These are phyloP conservation scores for Solanum dulcamara DNA, from an alignment of 257 asterid species.

Conservation along the genomic window DNA sequence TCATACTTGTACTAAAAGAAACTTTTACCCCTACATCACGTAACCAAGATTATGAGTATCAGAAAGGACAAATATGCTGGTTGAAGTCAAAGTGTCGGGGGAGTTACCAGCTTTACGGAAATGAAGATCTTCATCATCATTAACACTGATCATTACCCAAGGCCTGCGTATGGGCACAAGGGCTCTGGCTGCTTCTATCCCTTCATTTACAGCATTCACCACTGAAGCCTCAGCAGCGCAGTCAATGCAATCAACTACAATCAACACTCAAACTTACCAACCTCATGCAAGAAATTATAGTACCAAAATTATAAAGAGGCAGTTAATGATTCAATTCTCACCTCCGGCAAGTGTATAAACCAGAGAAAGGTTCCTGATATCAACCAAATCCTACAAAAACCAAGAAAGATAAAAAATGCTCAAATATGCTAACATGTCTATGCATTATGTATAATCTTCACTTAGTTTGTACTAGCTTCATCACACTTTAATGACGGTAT, in stretches of 20 bases:
- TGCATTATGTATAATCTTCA: neutral
- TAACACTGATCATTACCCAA: constrained; percentile 94
- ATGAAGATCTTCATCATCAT: constrained; percentile 77
- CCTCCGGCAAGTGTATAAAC: constrained; percentile 94
- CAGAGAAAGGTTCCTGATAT: constrained; percentile 84
- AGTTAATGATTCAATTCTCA: constrained; percentile 1
- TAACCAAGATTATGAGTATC: neutral
- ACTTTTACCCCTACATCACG: neutral
- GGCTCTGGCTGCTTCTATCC: constrained; percentile 66
- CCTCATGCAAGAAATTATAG: neutral
- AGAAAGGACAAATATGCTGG: neutral
- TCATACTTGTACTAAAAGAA: neutral
- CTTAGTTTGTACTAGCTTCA: neutral
- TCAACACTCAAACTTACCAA: neutral
- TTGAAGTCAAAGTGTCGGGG: neutral
- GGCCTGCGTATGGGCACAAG: constrained; percentile 75
- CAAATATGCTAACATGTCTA: neutral
- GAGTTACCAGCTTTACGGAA: constrained; percentile 85
- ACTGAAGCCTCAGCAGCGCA: constrained; percentile 93
- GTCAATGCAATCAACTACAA: constrained; percentile 86
- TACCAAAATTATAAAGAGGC: neutral
- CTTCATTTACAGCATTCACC: constrained; percentile 75
- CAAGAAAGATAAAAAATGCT: neutral
- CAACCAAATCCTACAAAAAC: constrained; percentile 55
- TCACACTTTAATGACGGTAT: neutral